Percentiles rank a stretch among this genome's conserved stretches.
These are phyloP conservation scores for Bipolaris gigantea DNA, from an alignment of 2,329 filamentous ascomycete genomes.

Conservation along the genomic window DNA sequence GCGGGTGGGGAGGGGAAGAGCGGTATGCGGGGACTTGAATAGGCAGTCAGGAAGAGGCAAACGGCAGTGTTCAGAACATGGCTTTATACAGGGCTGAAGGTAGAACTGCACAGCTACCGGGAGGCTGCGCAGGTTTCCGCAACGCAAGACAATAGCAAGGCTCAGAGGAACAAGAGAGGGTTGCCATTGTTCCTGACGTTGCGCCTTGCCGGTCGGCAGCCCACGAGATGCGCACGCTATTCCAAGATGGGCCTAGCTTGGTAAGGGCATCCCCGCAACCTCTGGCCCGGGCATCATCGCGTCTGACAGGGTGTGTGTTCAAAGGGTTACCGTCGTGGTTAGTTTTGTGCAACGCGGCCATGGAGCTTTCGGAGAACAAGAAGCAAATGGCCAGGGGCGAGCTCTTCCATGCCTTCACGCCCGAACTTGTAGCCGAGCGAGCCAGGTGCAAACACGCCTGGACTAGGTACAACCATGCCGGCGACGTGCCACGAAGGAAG, in stretches of 20 bases:
- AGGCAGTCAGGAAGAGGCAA: not conserved
- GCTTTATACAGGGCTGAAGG: not conserved
- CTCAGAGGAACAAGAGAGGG: not conserved
- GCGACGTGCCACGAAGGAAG: constrained; percentile 61
- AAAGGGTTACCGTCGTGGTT: not conserved
- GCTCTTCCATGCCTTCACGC: constrained; percentile 73
- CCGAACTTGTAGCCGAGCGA: constrained; percentile 66
- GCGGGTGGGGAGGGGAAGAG: not conserved
- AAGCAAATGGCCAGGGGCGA: constrained; percentile 65
- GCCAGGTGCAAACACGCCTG: constrained; percentile 65
- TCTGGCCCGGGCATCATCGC: not conserved
- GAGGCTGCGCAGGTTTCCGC: not conserved
- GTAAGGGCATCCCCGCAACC: not conserved
- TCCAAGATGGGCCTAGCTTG: not conserved
- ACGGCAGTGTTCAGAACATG: constrained; percentile 8
- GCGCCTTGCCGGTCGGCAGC: not conserved
- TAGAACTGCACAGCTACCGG: not conserved
- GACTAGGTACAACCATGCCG: constrained; percentile 64
- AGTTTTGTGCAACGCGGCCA: constrained; percentile 1
- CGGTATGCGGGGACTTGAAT: constrained; percentile 1
- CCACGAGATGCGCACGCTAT: constrained; percentile 3
- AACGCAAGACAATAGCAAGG: constrained; percentile 13
- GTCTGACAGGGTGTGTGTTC: not conserved
- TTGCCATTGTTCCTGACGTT: constrained; percentile 8
- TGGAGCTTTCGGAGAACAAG: constrained; percentile 43